phyloP scores from a whole-genome alignment of 257 asterid genomes.

The Salvia splendens region DNA sequence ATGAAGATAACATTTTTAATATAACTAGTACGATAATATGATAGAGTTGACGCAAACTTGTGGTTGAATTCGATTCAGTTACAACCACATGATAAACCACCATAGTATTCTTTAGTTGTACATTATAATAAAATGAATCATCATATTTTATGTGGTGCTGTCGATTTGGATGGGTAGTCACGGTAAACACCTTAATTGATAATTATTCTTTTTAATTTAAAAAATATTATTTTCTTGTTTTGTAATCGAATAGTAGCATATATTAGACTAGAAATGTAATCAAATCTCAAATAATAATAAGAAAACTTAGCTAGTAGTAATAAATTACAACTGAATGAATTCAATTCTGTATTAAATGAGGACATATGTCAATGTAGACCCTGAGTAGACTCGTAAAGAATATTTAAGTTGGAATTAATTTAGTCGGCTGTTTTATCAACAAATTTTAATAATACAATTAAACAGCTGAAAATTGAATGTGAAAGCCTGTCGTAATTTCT shows the following conservation, averaged over 20 bases:
- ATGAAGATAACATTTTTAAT: not conserved
- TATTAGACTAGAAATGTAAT: too few species aligned
- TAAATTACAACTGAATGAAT: too few species aligned
- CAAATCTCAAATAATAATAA: not conserved
- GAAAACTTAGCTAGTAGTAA: not conserved
- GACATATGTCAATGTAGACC: too few species aligned
- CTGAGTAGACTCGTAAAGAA: not conserved
- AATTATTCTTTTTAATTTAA: not conserved
- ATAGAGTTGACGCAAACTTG: not conserved
- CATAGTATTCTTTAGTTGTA: not conserved
- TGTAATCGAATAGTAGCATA: too few species aligned
- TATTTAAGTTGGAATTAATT: not conserved
- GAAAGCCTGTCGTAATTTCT: conserved; percentile 17
- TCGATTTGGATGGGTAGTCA: not conserved
- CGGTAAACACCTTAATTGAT: not conserved
- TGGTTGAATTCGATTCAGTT: not conserved
- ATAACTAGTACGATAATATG: not conserved
- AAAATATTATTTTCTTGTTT: too few species aligned
- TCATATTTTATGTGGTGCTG: not conserved
- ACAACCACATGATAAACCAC: not conserved
- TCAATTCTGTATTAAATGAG: not conserved
- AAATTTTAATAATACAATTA: not conserved
- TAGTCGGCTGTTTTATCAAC: not conserved
- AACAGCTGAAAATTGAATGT: conserved; percentile 10
- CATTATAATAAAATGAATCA: not conserved